Base-by-base conservation (phyloP, 1,284 basidiomycete species). In the Trametes versicolor region DNA sequence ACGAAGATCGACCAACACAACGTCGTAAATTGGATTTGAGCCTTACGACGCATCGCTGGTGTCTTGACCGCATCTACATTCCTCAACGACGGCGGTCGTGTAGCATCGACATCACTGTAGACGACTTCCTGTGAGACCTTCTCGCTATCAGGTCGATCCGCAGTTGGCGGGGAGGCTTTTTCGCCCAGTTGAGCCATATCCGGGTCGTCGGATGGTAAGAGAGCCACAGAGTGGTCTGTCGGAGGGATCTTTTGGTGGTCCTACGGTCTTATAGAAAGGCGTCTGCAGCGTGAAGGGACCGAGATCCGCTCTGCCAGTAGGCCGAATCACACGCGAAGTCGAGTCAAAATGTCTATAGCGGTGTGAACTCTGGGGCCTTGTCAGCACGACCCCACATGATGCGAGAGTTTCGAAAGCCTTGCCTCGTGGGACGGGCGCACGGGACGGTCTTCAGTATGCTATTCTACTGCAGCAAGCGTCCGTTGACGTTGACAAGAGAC, bases 1-100 rank as follows among this genome's bases (percentile, higher is more conserved):
- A 87, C 68, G 56, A 82, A 83, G 27, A 82, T 69, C 21, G 76
- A 70, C 71, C 75, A 83, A 68, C 79, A 82, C 12, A 83, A 70
- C 0, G 79, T 69, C 1, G 72, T 67, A 62, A 83, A 81, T 61
- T 83, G 82, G n/a, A 82, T 65, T 48, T 65, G 63, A 13, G 45
- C 56, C 21, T 57, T 71, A 37, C 70, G 63, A 23, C 59, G 62
- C 63, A 68, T 67, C 1, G 65, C 63, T 1, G 69, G 63, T 2
- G 69, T 68, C 7, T 15, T 27, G 12, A 17, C 27, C 21, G 13
- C 41, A n/a, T n/a, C 19, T n/a, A 19, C 41, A 43, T 43, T 19
- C 19, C 19, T 43, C 41, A 43, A 13, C 15, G 41, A 43, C n/a
- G 41, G 41, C 6, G 19, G 19, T 17, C 19, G 41, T 7, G 41